Evolutionary conservation across 228 moss, liverwort and hornwort genomes (phyloP), one percentile per base, ranked within the genome.

Genomic region (Sphagnum magellanicum): DNA sequence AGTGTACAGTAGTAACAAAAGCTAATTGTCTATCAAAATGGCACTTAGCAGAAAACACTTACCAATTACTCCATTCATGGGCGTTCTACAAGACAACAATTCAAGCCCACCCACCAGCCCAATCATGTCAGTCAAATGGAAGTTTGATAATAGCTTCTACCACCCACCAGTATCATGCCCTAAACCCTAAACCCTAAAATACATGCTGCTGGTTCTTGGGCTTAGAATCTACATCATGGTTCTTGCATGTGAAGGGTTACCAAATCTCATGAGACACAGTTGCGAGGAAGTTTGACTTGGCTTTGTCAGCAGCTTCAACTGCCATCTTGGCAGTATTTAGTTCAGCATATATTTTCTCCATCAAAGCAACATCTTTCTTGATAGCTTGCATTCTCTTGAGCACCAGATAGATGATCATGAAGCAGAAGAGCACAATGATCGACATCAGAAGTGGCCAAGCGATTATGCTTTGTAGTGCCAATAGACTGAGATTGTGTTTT

Each of bases 201-300:
- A 32, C 32, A 32, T 32, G 32, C 32, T 32, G 32, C 32, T 32
- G 32, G 32, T 32, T 32, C 32, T 4, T n/a, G 62, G 32, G 32
- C 32, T 32, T 32, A 32, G 32, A 32, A 1, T 32, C 32, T 32
- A 32, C 32, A 32, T 32, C 32, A 32, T 32, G 32, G 32, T 32
- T 32, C 32, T 32, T 32, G 32, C 0, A 32, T 32, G 32, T 32
- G 32, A 32, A 32, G 16, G 2, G 11, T 59, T 50, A 92, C 92
- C 95, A 83, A 71, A 95, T 95, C 78, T 95, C 95, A 66, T 95
- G 95, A 5, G 95, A 95, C 13, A 95, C 92, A 0, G 95, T 92
- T 14, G 95, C 95, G 58, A 95, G 64, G 50, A 95, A 95, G 69
- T 74, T 80, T 5, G 92, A 95, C 53, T 95, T 95, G 7, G 92